These are phyloP conservation scores for Nicotiana tomentosiformis DNA, from an alignment of 257 asterid genomes.

Conservation along the genomic window DNA sequence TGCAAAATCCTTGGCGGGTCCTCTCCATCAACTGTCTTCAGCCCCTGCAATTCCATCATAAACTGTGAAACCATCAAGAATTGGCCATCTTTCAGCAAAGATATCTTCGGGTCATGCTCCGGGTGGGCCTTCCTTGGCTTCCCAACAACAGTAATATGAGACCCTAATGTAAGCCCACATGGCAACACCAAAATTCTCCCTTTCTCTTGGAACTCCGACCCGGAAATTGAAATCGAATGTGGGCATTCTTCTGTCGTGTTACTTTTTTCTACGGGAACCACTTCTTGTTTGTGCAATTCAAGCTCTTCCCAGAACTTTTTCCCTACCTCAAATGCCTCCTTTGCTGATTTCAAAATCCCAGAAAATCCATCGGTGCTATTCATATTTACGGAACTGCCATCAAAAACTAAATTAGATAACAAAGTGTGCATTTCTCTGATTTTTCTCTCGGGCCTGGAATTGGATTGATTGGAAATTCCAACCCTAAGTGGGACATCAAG, in stretches of 20 bases:
- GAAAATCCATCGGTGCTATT: constrained; percentile 11
- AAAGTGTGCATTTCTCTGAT: constrained; percentile 5
- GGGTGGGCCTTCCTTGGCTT: constrained; percentile 66
- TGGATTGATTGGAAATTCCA: constrained; percentile 16
- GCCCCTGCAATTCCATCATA: constrained; percentile 90
- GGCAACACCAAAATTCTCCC: constrained; percentile 62
- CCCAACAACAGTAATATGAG: constrained; percentile 75
- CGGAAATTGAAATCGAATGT: constrained; percentile 46
- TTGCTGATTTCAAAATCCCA: constrained; percentile 54
- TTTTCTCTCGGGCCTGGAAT: constrained; percentile 38
- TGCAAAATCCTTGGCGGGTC: constrained; percentile 92
- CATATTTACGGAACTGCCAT: constrained; percentile 7
- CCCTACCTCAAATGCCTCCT: constrained; percentile 69
- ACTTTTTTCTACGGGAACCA: background rate
- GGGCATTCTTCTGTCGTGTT: constrained; percentile 46
- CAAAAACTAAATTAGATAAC: constrained; percentile 22
- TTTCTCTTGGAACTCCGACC: constrained; percentile 44
- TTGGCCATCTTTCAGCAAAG: constrained; percentile 65
- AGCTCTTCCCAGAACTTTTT: constrained; percentile 66
- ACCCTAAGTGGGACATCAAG: constrained; percentile 34
- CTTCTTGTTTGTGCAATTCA: constrained; percentile 29
- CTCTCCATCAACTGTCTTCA: constrained; percentile 86
- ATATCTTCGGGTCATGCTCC: constrained; percentile 68
- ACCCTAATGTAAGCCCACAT: constrained; percentile 81
- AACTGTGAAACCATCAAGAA: constrained; percentile 85